phyloP scores from a whole-genome alignment of 495 filamentous ascomycete genomes.

The Durotheca rogersii region DNA sequence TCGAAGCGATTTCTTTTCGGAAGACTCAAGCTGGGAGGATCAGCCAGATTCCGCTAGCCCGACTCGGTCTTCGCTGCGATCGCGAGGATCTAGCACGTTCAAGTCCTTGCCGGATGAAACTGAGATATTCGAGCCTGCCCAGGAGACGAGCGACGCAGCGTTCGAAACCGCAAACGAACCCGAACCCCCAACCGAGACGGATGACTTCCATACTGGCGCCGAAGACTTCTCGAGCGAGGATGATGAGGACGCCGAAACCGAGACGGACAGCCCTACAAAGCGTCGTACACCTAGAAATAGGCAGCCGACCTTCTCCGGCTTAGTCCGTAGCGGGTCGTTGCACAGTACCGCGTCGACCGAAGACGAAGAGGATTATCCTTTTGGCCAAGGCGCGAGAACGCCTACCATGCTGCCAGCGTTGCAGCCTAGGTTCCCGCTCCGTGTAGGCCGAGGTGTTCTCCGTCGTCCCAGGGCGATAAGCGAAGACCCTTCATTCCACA shows the following conservation, averaged over 20 bases:
- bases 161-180: slow-evolving; percentile 86
- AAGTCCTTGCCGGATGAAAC: slow-evolving; percentile 30
- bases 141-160: slow-evolving; percentile 78
- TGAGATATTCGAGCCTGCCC: slow-evolving; percentile 82
- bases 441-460: slow-evolving; percentile 61
- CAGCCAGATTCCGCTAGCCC: slow-evolving; percentile 42
- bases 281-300: slow-evolving; percentile 45
- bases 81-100: slow-evolving; percentile 31
- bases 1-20: slow-evolving; percentile 71
- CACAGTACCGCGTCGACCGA: slow-evolving; percentile 91
- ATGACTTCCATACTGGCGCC: slow-evolving; percentile 88
- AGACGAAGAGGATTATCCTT: slow-evolving; percentile 63
- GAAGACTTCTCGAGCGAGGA: slow-evolving; percentile 77
- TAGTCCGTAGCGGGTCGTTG: slow-evolving; percentile 61
- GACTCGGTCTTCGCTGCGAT: slow-evolving; percentile 33
- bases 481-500: slow-evolving; percentile 56
- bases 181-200: slow-evolving; percentile 81
- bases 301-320: slow-evolving; percentile 26
- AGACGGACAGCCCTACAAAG: slow-evolving; percentile 70
- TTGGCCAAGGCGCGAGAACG: slow-evolving; percentile 51
- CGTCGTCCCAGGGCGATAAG: slow-evolving; percentile 65
- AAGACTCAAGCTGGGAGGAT: slow-evolving; percentile 92
- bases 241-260: slow-evolving; percentile 67
- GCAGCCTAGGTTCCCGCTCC: slow-evolving; percentile 65
- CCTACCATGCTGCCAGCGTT: slow-evolving; percentile 59